Conservation (phyloP, 139 green algal genomes). For the Chlamydomonas asymmetrica region DNA sequence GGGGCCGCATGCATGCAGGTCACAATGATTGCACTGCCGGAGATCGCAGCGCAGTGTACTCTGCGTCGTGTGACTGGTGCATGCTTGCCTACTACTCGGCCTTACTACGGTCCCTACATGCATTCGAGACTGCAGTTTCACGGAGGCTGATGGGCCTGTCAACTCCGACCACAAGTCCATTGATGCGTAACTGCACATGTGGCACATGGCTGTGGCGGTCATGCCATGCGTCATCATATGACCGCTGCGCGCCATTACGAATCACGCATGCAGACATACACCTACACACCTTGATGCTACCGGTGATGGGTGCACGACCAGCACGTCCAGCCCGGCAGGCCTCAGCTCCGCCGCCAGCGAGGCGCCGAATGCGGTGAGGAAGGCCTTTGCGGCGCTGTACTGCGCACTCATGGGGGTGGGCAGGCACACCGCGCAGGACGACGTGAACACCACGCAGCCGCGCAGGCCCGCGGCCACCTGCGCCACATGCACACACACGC, state of each 20-base stretch:
- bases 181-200: no score
- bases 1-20: no score
- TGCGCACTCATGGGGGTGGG: conserved; percentile 88
- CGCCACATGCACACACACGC: no score
- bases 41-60: no score
- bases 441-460: conserved; percentile 92
- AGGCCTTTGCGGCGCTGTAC: conserved; percentile 87
- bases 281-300: conserved; percentile 80
- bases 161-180: no score
- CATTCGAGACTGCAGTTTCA: background rate
- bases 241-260: no score
- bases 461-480: conserved; percentile 72
- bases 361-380: conserved; percentile 87
- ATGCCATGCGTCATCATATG: no score
- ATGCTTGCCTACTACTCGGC: conserved; percentile 84
- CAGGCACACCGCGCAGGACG: conserved; percentile 78
- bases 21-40: no score
- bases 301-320: conserved; percentile 94
- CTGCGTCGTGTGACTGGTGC: no score
- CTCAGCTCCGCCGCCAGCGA: conserved; percentile 77
- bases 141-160: no score
- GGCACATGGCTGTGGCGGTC: no score
- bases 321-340: conserved; percentile 88
- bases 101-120: conserved; percentile 68
- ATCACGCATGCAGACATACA: no score